Conservation (phyloP, 306 rosid species). For the Castanopsis chinensis region DNA sequence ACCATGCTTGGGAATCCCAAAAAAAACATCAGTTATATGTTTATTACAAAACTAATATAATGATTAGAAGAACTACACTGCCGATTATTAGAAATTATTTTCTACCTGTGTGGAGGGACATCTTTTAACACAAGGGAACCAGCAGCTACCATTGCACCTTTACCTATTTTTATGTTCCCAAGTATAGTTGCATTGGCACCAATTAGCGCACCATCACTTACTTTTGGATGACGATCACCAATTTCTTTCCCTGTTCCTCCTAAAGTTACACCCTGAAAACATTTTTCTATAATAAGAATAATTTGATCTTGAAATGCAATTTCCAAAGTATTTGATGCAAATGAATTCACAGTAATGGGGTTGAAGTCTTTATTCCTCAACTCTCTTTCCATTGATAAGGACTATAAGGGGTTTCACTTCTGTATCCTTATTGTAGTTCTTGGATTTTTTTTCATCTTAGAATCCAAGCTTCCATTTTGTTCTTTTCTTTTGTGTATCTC, state of each 20-base stretch:
- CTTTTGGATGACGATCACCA: constrained; percentile 93
- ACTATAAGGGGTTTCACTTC: no score
- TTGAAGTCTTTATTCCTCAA: no score
- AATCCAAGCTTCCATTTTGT: no score
- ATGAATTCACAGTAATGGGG: no score
- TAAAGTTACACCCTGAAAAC: constrained; percentile 82
- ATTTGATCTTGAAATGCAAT: neutral
- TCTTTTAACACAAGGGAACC: constrained; percentile 85
- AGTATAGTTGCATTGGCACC: constrained; percentile 86
- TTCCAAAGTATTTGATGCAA: neutral
- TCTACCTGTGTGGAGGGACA: constrained; percentile 74
- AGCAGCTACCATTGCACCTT: constrained; percentile 86
- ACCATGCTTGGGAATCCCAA: constrained; percentile 56
- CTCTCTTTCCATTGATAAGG: no score
- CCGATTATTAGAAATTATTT: neutral
- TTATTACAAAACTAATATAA: neutral
- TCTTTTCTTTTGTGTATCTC: no score
- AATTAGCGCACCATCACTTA: constrained; percentile 87
- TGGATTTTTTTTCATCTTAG: no score
- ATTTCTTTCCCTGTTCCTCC: constrained; percentile 88
- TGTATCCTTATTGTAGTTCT: no score
- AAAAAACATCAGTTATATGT: constrained; percentile 14
- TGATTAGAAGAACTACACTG: neutral
- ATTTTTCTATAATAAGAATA: constrained; percentile 19
- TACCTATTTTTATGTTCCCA: constrained; percentile 82